These are phyloP conservation scores for Jasminum sambac DNA, from an alignment of 257 asterid genomes.

Conservation along the genomic window DNA sequence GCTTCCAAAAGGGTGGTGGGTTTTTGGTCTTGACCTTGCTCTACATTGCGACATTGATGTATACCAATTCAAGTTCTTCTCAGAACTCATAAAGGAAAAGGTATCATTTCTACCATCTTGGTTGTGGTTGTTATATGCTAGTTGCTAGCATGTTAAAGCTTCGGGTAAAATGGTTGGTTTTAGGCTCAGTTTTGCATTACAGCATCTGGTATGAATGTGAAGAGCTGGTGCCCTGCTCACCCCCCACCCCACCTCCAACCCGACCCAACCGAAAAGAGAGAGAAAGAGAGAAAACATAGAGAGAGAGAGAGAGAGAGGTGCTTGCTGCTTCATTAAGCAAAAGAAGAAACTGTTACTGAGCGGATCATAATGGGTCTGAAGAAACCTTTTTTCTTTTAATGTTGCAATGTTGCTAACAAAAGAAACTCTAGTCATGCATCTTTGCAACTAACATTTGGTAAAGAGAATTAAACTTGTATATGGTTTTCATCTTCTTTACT, in stretches of 20 bases:
- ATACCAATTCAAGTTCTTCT: constrained; percentile 92
- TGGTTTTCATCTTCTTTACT: neutral
- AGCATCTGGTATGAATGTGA: neutral
- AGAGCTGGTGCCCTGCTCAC: too few species aligned
- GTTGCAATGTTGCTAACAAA: neutral
- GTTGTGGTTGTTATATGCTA: constrained; percentile 1
- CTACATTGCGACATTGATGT: constrained; percentile 92
- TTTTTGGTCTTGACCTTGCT: constrained; percentile 97
- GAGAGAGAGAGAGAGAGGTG: too few species aligned
- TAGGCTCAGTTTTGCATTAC: neutral
- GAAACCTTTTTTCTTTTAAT: neutral
- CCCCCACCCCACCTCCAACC: too few species aligned
- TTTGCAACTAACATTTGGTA: constrained; percentile 9
- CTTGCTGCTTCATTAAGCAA: too few species aligned
- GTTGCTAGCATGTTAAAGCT: neutral
- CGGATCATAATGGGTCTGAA: neutral
- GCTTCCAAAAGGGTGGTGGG: constrained; percentile 98
- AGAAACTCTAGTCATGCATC: neutral
- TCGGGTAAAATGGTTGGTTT: constrained; percentile 2
- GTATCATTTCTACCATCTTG: constrained; percentile 38
- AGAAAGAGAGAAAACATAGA: too few species aligned
- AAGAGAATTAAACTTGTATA: constrained; percentile 1
- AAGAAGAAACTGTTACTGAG: neutral
- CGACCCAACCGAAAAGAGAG: too few species aligned
- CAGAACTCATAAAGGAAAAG: constrained; percentile 83